These are phyloP conservation scores for Colletotrichum cordylinicola DNA, from an alignment of 2,329 filamentous ascomycete species.

Conservation along the genomic window DNA sequence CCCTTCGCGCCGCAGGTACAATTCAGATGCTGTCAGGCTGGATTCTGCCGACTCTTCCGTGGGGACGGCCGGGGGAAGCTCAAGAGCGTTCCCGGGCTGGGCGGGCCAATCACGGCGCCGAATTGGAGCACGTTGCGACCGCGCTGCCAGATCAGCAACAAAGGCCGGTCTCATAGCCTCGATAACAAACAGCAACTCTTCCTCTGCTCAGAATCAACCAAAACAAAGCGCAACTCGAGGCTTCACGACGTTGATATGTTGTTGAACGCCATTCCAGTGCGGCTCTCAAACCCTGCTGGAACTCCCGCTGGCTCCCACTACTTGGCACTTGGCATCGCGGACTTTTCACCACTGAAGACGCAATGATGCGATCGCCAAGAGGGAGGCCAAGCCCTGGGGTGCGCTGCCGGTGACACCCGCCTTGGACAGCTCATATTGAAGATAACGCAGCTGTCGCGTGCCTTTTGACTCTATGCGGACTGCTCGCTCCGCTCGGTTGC, in stretches of 20 bases:
- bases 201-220: neutral
- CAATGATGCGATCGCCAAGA: constrained; percentile 8
- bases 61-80: neutral
- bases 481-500: neutral
- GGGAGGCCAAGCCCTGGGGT: neutral
- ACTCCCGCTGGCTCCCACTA: constrained; percentile 13
- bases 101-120: neutral
- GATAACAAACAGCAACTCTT: neutral
- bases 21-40: neutral
- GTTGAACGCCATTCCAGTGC: neutral
- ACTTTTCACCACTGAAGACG: neutral
- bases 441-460: constrained; percentile 14
- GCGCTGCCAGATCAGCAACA: neutral
- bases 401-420: neutral
- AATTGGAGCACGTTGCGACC: constrained; percentile 4
- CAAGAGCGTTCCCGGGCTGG: neutral
- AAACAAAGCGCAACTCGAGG: too few relatives aligned
- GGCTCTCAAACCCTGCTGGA: constrained; percentile 1
- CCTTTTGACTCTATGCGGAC: constrained; percentile 3
- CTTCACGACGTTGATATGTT: neutral
- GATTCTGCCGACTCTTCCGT: constrained; percentile 1
- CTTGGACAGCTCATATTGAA: neutral
- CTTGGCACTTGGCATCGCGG: constrained; percentile 19
- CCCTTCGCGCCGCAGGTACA: neutral
- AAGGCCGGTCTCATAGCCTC: neutral